These are phyloP conservation scores for Pseudocercospora pini-densiflorae DNA, from an alignment of 2,329 filamentous ascomycete species.

Conservation along the genomic window DNA sequence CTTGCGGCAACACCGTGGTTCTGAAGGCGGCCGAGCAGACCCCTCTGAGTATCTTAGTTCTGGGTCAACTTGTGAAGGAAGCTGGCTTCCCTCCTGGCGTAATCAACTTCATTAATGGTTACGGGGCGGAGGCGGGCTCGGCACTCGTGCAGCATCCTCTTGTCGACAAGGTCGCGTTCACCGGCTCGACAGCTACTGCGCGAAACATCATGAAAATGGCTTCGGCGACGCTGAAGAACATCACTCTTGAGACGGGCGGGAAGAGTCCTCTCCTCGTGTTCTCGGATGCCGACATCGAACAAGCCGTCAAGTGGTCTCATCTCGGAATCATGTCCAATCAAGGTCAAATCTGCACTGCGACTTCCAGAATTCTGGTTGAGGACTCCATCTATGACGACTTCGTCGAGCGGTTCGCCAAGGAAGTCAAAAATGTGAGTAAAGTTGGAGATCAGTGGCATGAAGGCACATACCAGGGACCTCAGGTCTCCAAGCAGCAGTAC, in stretches of 20 bases:
- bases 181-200: slow-evolving; percentile 73
- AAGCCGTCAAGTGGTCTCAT: slow-evolving; percentile 70
- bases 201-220: slow-evolving; percentile 78
- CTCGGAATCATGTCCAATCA: slow-evolving; percentile 63
- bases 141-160: slow-evolving; percentile 69
- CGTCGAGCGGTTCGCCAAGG: slow-evolving; percentile 63
- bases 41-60: slow-evolving; percentile 49
- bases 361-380: slow-evolving; percentile 62
- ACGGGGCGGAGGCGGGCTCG: slow-evolving; percentile 69
- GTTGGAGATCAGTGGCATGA: slow-evolving; percentile 74
- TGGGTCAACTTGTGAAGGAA: slow-evolving; percentile 70
- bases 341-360: slow-evolving; percentile 65
- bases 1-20: slow-evolving; percentile 61
- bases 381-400: slow-evolving; percentile 66
- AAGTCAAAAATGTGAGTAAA: slow-evolving; percentile 60
- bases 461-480: slow-evolving; percentile 74
- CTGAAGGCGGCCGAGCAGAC: slow-evolving; percentile 62
- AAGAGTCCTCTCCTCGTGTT: slow-evolving; percentile 64
- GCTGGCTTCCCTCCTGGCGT: slow-evolving; percentile 80
- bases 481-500: slow-evolving; percentile 72
- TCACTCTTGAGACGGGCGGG: slow-evolving; percentile 65
- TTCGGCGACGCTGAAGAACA: slow-evolving; percentile 65
- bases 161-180: slow-evolving; percentile 80
- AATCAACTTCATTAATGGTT: slow-evolving; percentile 75
- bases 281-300: slow-evolving; percentile 62